Conservation (phyloP, 1,284 basidiomycete genomes). For the Peniophora sp. region DNA sequence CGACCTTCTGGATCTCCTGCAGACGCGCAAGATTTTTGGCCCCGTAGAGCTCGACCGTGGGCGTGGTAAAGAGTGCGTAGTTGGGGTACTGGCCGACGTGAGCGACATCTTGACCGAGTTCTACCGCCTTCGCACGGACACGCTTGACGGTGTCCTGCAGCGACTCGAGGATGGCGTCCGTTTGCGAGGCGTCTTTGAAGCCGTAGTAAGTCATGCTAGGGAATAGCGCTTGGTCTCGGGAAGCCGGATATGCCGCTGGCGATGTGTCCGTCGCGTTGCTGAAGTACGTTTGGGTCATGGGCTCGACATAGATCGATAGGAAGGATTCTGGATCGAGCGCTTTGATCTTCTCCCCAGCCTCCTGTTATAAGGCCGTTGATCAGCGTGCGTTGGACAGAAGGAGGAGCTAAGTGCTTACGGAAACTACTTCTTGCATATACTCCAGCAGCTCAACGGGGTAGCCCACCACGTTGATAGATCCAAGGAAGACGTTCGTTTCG, state of each 20-base stretch:
- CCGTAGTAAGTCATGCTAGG: constrained; percentile 9
- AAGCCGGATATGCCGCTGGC: constrained; percentile 13
- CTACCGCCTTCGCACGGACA: constrained; percentile 7
- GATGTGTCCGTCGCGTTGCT: constrained; percentile 7
- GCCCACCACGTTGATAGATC: background rate
- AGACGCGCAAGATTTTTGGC: constrained; percentile 10
- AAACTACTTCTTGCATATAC: constrained; percentile 1
- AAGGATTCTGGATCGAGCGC: constrained; percentile 16
- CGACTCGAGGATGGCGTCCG: constrained; percentile 8
- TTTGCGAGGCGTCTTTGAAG: constrained; percentile 6
- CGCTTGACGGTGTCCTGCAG: constrained; percentile 3
- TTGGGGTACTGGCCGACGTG: constrained; percentile 18
- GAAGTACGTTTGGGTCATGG: constrained; percentile 15
- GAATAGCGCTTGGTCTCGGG: constrained; percentile 11
- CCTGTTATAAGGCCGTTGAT: background rate
- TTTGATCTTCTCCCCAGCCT: constrained; percentile 8
- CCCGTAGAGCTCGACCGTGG: constrained; percentile 16
- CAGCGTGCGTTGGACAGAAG: background rate
- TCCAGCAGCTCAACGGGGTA: background rate
- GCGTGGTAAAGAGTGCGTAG: constrained; percentile 17
- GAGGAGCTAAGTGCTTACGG: background rate
- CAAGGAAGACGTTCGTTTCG: too few species aligned
- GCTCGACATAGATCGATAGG: constrained; percentile 7
- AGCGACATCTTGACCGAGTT: constrained; percentile 15
- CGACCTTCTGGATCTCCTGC: constrained; percentile 10